Evolutionary conservation across 495 filamentous ascomycete species (phyloP).

Genomic region (Hypomontagnella monticulosa): DNA sequence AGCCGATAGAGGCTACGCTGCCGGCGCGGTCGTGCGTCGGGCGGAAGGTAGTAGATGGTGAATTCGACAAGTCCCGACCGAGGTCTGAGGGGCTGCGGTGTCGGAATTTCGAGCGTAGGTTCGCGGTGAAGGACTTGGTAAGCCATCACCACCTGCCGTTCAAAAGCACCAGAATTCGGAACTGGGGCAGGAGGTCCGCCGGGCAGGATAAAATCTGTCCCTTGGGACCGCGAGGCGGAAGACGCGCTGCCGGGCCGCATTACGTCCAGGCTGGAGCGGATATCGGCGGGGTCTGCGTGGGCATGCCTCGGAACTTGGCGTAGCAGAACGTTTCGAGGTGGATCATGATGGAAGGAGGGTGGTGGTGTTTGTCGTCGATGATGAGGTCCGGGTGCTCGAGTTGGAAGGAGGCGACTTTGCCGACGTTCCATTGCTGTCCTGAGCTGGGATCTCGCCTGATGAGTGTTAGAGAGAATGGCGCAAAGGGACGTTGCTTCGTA

Average conservation of each 20-base stretch:
- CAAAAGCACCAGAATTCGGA: slow-evolving; percentile 50
- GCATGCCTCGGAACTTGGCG: slow-evolving; percentile 60
- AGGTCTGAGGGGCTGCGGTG: slow-evolving; percentile 37
- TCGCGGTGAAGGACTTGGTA: slow-evolving; percentile 56
- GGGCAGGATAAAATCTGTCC: neutral
- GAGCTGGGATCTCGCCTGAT: slow-evolving; percentile 87
- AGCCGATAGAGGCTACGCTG: slow-evolving; percentile 50
- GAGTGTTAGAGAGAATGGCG: slow-evolving; percentile 74
- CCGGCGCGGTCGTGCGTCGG: slow-evolving; percentile 45
- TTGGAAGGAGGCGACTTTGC: slow-evolving; percentile 67
- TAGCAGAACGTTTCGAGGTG: slow-evolving; percentile 59
- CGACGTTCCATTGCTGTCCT: slow-evolving; percentile 89
- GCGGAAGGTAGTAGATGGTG: slow-evolving; percentile 27
- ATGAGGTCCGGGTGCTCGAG: slow-evolving; percentile 66
- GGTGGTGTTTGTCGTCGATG: slow-evolving; percentile 59
- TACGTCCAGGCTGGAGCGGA: slow-evolving; percentile 45
- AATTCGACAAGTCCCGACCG: neutral
- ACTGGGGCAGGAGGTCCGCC: slow-evolving; percentile 1
- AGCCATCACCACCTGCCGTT: slow-evolving; percentile 61
- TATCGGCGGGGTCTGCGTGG: slow-evolving; percentile 39
- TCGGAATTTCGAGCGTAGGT: slow-evolving; percentile 53
- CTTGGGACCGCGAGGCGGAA: slow-evolving; percentile 33
- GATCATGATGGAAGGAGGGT: slow-evolving; percentile 54
- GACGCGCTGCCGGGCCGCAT: slow-evolving; percentile 44
- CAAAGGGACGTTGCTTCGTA: slow-evolving; percentile 35